A percentile compares a stretch with the other conserved stretches of the same genome.
These are phyloP conservation scores for Cordia subcordata DNA, from an alignment of 257 asterid species.

Conservation along the genomic window DNA sequence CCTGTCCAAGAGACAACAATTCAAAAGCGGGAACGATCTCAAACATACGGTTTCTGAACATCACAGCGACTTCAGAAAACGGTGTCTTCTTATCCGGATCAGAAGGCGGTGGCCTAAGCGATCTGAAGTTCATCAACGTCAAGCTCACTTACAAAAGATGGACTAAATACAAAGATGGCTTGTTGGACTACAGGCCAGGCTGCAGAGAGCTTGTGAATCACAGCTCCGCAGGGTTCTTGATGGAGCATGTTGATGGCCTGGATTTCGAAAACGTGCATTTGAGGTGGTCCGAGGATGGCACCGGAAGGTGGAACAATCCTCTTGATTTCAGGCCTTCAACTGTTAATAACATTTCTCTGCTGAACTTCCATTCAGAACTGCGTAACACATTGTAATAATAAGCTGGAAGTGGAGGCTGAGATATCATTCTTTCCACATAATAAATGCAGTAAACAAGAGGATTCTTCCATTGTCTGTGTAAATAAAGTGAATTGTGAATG, in stretches of 20 bases:
- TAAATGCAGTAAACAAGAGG: too few relatives aligned
- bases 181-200: constrained; percentile 84
- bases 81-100: constrained; percentile 86
- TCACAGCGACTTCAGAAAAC: constrained; percentile 74
- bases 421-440: too few relatives aligned
- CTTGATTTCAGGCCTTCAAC: constrained; percentile 78
- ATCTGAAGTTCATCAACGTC: constrained; percentile 57
- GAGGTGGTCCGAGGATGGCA: constrained; percentile 59
- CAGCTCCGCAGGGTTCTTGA: constrained; percentile 73
- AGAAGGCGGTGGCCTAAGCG: constrained; percentile 52
- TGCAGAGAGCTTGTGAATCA: constrained; percentile 79
- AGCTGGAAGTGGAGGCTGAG: too few relatives aligned
- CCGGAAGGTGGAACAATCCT: constrained; percentile 72
- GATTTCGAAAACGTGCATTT: constrained; percentile 51
- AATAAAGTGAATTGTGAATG: too few relatives aligned
- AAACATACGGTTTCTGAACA: constrained; percentile 62
- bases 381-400: background rate
- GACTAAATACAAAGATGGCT: constrained; percentile 65
- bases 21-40: constrained; percentile 70
- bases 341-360: constrained; percentile 58
- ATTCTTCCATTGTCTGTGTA: too few relatives aligned
- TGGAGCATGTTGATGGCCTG: constrained; percentile 88
- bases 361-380: constrained; percentile 50
- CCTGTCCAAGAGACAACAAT: constrained; percentile 60
- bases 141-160: constrained; percentile 67